Conservation (phyloP, 208 protist species). For the Angomonas desouzai region DNA sequence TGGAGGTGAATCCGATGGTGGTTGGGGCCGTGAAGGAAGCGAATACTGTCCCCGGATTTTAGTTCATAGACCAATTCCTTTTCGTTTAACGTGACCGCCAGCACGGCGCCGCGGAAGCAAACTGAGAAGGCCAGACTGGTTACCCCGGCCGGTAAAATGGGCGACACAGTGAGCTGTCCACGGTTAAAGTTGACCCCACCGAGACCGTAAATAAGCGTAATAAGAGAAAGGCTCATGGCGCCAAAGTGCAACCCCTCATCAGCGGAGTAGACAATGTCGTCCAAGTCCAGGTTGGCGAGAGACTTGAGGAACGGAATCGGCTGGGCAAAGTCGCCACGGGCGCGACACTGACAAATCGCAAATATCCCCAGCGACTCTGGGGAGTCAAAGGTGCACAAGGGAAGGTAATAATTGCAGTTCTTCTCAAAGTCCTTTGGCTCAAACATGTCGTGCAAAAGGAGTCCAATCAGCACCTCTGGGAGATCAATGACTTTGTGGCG, state of each 20-base stretch:
- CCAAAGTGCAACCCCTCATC: conserved; percentile 87
- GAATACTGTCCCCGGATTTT: conserved; percentile 63
- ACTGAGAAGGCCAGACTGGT: conserved; percentile 65
- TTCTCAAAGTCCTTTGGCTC: conserved; percentile 60
- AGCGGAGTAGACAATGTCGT: conserved; percentile 82
- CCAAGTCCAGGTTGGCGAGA: conserved; percentile 74
- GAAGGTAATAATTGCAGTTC: conserved; percentile 80
- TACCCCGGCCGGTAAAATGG: conserved; percentile 72
- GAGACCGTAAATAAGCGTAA: conserved; percentile 67
- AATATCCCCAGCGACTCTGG: conserved; percentile 76
- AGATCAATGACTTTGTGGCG: conserved; percentile 83
- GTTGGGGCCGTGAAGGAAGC: conserved; percentile 71
- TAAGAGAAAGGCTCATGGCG: conserved; percentile 59
- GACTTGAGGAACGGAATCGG: conserved; percentile 72
- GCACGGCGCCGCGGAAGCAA: conserved; percentile 66
- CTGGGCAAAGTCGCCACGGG: conserved; percentile 54
- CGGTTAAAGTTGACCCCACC: conserved; percentile 53
- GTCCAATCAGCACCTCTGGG: conserved; percentile 83
- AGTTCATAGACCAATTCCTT: conserved; percentile 77
- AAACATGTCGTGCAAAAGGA: conserved; percentile 82
- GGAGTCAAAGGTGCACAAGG: conserved; percentile 84
- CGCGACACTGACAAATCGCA: conserved; percentile 59
- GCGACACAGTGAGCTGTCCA: conserved; percentile 59
- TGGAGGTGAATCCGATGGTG: conserved; percentile 83
- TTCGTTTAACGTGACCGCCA: conserved; percentile 58